These are phyloP conservation scores for Mortierella alpina DNA, from an alignment of 192 early-diverging fungal species.

Conservation along the genomic window DNA sequence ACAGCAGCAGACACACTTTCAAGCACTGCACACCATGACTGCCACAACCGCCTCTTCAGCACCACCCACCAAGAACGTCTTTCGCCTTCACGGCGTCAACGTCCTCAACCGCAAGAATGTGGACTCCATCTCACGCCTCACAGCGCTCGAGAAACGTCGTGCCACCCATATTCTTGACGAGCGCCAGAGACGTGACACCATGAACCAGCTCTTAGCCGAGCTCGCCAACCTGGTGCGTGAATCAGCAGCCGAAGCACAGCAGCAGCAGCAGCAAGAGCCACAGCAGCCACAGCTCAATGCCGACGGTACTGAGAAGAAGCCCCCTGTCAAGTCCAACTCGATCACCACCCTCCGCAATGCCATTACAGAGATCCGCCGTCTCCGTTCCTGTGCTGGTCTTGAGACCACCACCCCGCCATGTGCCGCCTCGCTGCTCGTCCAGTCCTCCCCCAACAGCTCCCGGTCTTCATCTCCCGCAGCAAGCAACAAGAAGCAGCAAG, in stretches of 20 bases:
- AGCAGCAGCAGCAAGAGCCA: conserved; percentile 18
- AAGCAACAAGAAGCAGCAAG: background rate
- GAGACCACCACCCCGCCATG: conserved; percentile 44
- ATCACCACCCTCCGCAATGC: conserved; percentile 52
- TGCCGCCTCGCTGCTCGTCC: conserved; percentile 22
- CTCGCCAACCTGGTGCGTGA: conserved; percentile 48
- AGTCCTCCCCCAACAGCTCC: conserved; percentile 16
- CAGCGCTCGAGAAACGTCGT: conserved; percentile 49
- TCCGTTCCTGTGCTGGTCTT: conserved; percentile 39
- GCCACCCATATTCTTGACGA: conserved; percentile 53
- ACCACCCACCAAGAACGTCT: conserved; percentile 45
- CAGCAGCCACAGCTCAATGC: conserved; percentile 21
- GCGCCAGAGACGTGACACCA: conserved; percentile 51
- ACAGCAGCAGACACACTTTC: background rate
- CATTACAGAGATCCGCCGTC: conserved; percentile 50
- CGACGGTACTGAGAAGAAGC: conserved; percentile 41
- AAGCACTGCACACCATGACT: conserved; percentile 16
- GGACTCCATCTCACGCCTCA: conserved; percentile 48
- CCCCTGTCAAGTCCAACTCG: conserved; percentile 53
- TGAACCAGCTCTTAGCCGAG: conserved; percentile 52
- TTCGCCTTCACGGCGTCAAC: conserved; percentile 51
- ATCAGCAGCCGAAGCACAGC: conserved; percentile 25
- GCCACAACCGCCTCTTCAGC: conserved; percentile 16
- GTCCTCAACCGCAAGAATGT: conserved; percentile 51
- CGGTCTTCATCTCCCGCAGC: conserved; percentile 29